Base-by-base conservation (phyloP, 1,284 basidiomycete genomes). In the Golubevia pallescens region DNA sequence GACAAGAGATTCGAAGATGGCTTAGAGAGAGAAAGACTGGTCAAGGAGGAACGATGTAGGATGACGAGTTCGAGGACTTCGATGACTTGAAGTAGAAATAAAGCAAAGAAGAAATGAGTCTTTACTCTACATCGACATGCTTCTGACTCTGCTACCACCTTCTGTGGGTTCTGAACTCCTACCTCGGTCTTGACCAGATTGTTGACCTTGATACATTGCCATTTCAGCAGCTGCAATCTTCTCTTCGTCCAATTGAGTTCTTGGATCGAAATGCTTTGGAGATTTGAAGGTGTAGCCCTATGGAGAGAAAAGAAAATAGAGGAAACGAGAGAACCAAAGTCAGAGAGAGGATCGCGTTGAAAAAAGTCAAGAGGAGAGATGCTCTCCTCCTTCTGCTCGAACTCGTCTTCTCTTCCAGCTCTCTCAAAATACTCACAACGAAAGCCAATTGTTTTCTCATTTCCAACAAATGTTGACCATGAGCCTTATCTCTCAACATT, bases 371-470 rank as follows among this genome's bases (percentile, higher is more conserved):
- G n/a, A n/a, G n/a, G n/a, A n/a, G n/a, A n/a, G n/a, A n/a, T n/a
- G n/a, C n/a, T n/a, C n/a, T n/a, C n/a, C n/a, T n/a, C n/a, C n/a
- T n/a, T n/a, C n/a, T n/a, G n/a, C 34, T 5, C 34, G 34, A 4
- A 38, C 34, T 38, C 34, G 3, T 10, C 10, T 10, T 38, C 34
- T 38, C 34, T n/a, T 38, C 34, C 10, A 38, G 3, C 34, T 38
- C 3, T 38, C 34, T 38, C 34, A 38, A 38, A 24, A 42, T 7
- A 61, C 64, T 66, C 59, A 66, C 93, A 62, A 92, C 93, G 86
- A 95, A 95, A 7, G 93, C 93, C 62, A 94, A 89, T 71, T 91
- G 91, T 87, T 98, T 97, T 77, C 95, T 91, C 73, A 95, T 92
- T 80, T 93, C 91, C 76, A 97, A 88, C 67, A 97, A 91, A 81